phyloP scores from a whole-genome alignment of 208 protist genomes.

The Leishmania braziliensis region DNA sequence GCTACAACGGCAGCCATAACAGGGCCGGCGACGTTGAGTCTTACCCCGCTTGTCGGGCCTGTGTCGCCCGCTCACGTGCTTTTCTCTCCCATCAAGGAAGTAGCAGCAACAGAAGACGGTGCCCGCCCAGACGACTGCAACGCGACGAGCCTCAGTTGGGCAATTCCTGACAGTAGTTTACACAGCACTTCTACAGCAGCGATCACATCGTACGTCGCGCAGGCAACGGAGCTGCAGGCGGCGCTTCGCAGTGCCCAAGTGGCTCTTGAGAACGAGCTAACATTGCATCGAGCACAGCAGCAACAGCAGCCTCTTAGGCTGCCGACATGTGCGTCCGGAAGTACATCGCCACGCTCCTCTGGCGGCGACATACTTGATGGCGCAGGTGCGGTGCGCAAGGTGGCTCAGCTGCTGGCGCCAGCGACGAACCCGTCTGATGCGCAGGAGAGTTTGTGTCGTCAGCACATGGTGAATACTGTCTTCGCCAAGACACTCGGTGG shows the following conservation, averaged over 20 bases:
- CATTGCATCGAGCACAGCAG: not conserved
- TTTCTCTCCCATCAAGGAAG: constrained; percentile 7
- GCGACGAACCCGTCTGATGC: constrained; percentile 13
- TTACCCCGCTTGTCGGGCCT: not conserved
- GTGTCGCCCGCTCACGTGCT: constrained; percentile 17
- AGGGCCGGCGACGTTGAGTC: not conserved
- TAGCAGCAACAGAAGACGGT: not conserved
- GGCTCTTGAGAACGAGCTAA: not conserved
- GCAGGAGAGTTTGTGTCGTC: constrained; percentile 17
- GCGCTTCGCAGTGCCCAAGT: constrained; percentile 4
- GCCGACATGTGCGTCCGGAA: not conserved
- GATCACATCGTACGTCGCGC: constrained; percentile 5
- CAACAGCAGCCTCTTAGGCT: not conserved
- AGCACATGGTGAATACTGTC: constrained; percentile 8
- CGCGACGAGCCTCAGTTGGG: not conserved
- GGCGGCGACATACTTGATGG: not conserved
- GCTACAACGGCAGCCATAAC: not conserved
- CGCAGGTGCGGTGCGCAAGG: not conserved
- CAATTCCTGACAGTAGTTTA: not conserved
- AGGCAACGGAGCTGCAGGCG: not conserved
- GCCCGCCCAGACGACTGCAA: not conserved
- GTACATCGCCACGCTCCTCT: not conserved
- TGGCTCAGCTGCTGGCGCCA: not conserved
- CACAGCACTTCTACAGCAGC: not conserved
- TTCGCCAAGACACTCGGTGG: not conserved